Conservation (phyloP, 2,329 filamentous ascomycete species). For the Hypoxylon sp. region DNA sequence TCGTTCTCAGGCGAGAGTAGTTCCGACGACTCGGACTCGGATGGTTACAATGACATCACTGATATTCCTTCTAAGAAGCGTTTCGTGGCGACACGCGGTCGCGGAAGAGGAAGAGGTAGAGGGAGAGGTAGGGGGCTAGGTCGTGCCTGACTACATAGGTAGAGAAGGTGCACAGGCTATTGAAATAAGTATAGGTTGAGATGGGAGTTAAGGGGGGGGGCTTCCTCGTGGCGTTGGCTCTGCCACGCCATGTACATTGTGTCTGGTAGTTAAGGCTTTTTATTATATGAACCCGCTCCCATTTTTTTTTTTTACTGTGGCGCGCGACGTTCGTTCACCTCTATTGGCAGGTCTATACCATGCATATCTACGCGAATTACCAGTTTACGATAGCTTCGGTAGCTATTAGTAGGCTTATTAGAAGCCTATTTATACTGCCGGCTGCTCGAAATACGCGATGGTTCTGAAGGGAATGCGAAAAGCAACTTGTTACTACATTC, state of each 20-base stretch:
- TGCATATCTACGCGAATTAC: background rate
- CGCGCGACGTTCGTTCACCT: background rate
- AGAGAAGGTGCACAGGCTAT: background rate
- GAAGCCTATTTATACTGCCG: background rate
- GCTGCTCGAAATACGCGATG: too few relatives aligned
- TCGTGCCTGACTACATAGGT: constrained; percentile 12
- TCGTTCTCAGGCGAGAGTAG: constrained; percentile 39
- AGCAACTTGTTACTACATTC: too few relatives aligned
- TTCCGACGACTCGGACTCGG: constrained; percentile 33
- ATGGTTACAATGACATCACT: constrained; percentile 40
- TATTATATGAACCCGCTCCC: background rate
- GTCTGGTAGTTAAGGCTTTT: background rate
- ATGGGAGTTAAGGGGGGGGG: background rate
- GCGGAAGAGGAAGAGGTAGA: constrained; percentile 35
- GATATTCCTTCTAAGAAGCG: constrained; percentile 8
- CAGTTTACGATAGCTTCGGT: background rate
- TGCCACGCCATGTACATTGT: background rate
- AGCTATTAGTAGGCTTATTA: background rate
- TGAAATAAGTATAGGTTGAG: background rate
- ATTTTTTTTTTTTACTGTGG: background rate
- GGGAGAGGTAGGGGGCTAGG: constrained; percentile 26
- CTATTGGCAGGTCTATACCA: constrained; percentile 1
- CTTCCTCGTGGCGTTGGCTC: constrained; percentile 1
- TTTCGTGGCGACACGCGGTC: constrained; percentile 29
- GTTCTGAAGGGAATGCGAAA: too few relatives aligned